phyloP scores from a whole-genome alignment of 202 grass and related monocot genomes.

The Carex sylvatica region DNA sequence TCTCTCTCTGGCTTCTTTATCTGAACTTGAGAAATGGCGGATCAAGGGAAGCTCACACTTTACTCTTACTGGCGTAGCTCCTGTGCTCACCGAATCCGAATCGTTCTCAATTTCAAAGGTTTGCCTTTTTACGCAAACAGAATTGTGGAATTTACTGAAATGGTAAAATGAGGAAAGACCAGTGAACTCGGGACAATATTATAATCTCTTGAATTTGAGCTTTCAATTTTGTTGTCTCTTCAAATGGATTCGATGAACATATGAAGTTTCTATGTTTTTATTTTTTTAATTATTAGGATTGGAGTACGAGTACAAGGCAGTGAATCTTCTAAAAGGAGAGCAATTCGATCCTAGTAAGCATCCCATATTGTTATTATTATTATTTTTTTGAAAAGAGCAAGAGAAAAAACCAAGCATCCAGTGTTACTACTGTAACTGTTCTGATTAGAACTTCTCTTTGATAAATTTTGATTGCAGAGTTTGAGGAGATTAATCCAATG shows the following conservation, averaged over 20 bases:
- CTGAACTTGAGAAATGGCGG: background rate
- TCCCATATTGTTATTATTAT: background rate
- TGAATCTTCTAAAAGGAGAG: constrained; percentile 79
- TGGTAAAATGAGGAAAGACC: background rate
- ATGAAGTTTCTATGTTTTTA: background rate
- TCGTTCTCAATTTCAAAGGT: constrained; percentile 77
- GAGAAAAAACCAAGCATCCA: background rate
- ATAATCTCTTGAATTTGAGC: background rate
- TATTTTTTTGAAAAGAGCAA: background rate
- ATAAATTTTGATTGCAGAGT: constrained; percentile 46
- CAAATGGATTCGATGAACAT: background rate
- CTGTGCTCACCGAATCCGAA: constrained; percentile 59
- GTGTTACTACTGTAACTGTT: background rate
- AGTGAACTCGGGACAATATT: background rate
- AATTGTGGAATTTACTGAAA: background rate
- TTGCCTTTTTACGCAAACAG: background rate
- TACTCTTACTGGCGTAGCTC: constrained; percentile 74
- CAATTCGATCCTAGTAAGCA: constrained; percentile 64
- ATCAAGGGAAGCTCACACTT: constrained; percentile 24
- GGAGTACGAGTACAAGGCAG: constrained; percentile 88
- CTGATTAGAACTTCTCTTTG: background rate
- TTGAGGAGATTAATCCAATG: constrained; percentile 72
- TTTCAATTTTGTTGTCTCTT: background rate
- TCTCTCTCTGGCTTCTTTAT: background rate
- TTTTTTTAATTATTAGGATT: constrained; percentile 33